These are phyloP conservation scores for Cyberlindnera suaveolens DNA, from an alignment of 805 yeast species.

Conservation along the genomic window DNA sequence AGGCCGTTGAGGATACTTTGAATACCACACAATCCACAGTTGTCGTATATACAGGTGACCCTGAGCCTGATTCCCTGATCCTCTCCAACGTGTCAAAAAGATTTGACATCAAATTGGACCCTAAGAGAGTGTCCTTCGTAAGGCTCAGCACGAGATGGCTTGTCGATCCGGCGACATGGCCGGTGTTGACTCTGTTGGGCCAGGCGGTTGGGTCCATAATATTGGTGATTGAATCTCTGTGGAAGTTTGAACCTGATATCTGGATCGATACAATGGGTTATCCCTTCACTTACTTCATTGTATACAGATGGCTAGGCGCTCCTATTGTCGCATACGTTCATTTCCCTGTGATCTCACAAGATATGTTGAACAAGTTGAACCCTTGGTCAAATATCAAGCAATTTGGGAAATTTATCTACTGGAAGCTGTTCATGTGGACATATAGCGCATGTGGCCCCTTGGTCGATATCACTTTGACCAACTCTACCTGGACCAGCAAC, in stretches of 20 bases:
- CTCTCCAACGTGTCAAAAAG: slow-evolving; percentile 45
- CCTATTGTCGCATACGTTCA: slow-evolving; percentile 91
- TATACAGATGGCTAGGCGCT: slow-evolving; percentile 47
- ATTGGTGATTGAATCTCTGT: slow-evolving; percentile 65
- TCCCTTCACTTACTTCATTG: slow-evolving; percentile 77
- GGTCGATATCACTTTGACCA: slow-evolving; percentile 62
- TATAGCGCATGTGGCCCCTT: slow-evolving; percentile 65
- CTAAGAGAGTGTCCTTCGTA: slow-evolving; percentile 52
- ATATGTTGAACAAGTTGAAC: slow-evolving; percentile 68
- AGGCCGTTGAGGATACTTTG: slow-evolving; percentile 73
- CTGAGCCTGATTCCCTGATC: slow-evolving; percentile 43
- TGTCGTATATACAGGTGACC: slow-evolving; percentile 69
- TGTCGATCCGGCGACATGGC: slow-evolving; percentile 73
- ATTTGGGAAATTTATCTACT: slow-evolving; percentile 51
- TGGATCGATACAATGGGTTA: slow-evolving; percentile 94
- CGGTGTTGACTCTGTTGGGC: slow-evolving; percentile 72
- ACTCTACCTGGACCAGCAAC: slow-evolving; percentile 87
- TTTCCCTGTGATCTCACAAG: slow-evolving; percentile 84
- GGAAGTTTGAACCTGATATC: slow-evolving; percentile 68
- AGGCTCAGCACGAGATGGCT: slow-evolving; percentile 49
- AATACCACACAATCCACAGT: slow-evolving; percentile 40
- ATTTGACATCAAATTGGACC: slow-evolving; percentile 50
- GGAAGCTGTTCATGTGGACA: slow-evolving; percentile 58
- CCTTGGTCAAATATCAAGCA: slow-evolving; percentile 21
- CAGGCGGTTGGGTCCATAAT: slow-evolving; percentile 79